A percentile compares a stretch with the other conserved stretches of the same genome.
Conservation (phyloP, 1,284 basidiomycete genomes). For the Caloboletus firmus region DNA sequence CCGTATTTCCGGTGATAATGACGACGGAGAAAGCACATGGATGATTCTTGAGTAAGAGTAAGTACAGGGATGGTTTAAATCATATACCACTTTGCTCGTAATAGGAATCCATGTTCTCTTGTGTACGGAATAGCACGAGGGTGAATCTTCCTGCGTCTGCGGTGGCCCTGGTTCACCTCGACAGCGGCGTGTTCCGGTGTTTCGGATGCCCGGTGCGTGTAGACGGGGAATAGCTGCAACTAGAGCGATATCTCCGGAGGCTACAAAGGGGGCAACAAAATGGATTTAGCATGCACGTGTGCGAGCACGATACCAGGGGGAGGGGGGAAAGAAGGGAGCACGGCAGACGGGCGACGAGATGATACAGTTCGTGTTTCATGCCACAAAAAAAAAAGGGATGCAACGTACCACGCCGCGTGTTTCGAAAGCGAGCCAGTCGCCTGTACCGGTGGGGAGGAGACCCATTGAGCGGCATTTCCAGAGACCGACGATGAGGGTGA, state of each 20-base stretch:
- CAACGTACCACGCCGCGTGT: conserved; percentile 67
- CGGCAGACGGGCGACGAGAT: not conserved
- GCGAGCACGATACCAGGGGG: no score
- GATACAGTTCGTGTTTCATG: not conserved
- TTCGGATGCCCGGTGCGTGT: no score
- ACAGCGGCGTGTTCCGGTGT: not conserved
- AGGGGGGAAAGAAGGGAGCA: not conserved
- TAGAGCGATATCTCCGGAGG: conserved; percentile 31
- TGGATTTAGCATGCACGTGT: not conserved
- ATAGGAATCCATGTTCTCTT: conserved; percentile 22
- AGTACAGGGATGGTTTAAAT: conserved; percentile 20
- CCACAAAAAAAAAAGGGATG: no score
- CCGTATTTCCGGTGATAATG: conserved; percentile 14
- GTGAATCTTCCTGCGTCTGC: conserved; percentile 7
- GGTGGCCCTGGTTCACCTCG: not conserved
- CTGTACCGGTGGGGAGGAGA: conserved; percentile 81
- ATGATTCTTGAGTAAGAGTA: conserved; percentile 21
- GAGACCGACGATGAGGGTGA: conserved; percentile 77
- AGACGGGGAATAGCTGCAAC: not conserved
- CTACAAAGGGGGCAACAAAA: conserved; percentile 8
- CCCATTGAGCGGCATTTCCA: conserved; percentile 94
- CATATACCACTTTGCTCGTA: conserved; percentile 20
- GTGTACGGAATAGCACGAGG: conserved; percentile 11
- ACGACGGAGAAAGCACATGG: conserved; percentile 13
- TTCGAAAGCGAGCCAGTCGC: conserved; percentile 92